Percentiles rank a stretch among this genome's conserved stretches.
phyloP scores from a whole-genome alignment of 2,329 filamentous ascomycete genomes.

The Microascus cirrosus region DNA sequence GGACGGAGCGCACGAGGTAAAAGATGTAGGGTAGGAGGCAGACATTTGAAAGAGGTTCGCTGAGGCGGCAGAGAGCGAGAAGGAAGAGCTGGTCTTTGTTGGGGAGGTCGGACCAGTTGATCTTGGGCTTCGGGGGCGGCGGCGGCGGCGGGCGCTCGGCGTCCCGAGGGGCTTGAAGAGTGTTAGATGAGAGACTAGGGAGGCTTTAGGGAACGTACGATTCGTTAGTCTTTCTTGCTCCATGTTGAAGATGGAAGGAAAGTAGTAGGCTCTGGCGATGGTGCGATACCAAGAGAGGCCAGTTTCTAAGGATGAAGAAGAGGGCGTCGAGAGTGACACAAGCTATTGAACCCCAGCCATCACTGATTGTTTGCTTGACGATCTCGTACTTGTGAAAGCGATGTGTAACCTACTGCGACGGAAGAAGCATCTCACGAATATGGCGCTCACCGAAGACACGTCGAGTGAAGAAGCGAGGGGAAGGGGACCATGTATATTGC shows the following conservation, averaged over 20 bases:
- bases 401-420: background rate
- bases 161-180: background rate
- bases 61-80: constrained; percentile 22
- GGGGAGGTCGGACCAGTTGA: constrained; percentile 16
- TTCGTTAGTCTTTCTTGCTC: background rate
- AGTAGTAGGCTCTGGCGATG: background rate
- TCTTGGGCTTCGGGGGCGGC: background rate
- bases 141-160: background rate
- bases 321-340: background rate
- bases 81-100: constrained; percentile 24
- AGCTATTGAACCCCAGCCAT: background rate
- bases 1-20: constrained; percentile 60
- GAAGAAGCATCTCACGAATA: background rate
- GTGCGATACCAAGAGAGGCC: background rate
- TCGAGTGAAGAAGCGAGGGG: too few species aligned
- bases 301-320: background rate
- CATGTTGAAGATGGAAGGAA: background rate
- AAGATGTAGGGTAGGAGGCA: constrained; percentile 59
- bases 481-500: too few species aligned
- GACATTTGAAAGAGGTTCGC: constrained; percentile 58
- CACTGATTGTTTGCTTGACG: background rate
- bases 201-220: background rate
- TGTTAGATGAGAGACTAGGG: background rate
- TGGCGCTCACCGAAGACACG: too few species aligned
- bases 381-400: background rate